These are phyloP conservation scores for Boletus fagicola DNA, from an alignment of 768 basidiomycete species.

Conservation along the genomic window DNA sequence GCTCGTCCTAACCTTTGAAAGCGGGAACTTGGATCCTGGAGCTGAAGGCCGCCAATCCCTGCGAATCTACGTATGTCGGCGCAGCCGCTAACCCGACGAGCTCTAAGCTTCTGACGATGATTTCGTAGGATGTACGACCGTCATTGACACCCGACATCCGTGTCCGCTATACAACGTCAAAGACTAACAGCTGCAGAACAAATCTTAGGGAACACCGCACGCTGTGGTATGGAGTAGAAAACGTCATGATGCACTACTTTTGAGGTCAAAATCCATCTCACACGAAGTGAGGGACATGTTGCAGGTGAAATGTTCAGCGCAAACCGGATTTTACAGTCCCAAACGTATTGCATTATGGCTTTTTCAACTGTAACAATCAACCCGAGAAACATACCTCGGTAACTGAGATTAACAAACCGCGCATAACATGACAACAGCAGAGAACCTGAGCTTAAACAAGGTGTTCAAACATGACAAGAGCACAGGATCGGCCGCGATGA, in stretches of 20 bases:
- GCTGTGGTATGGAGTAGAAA: slow-evolving; percentile 17
- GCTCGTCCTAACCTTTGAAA: slow-evolving; percentile 11
- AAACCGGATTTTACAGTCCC: slow-evolving; percentile 21
- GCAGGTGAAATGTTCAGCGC: slow-evolving; percentile 6
- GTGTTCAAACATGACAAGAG: not conserved
- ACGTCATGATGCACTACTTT: slow-evolving; percentile 30
- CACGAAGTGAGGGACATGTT: slow-evolving; percentile 4
- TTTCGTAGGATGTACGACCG: not conserved
- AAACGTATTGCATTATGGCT: slow-evolving; percentile 29
- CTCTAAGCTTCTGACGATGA: not conserved
- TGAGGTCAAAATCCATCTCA: slow-evolving; percentile 17
- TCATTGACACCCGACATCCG: not conserved
- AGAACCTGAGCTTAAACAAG: not conserved
- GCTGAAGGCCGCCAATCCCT: not conserved
- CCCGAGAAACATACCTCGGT: slow-evolving; percentile 15
- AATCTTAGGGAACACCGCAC: not conserved
- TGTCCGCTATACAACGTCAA: not conserved
- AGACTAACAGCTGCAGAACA: slow-evolving; percentile 9
- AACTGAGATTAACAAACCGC: not conserved
- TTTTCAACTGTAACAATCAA: slow-evolving; percentile 25
- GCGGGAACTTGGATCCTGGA: no score
- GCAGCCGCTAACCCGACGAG: not conserved
- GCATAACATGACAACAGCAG: not conserved
- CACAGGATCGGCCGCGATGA: no score
- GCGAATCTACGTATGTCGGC: not conserved